Base-by-base conservation (phyloP, 192 early-diverging fungal genomes). In the Entomortierella chlamydospora region DNA sequence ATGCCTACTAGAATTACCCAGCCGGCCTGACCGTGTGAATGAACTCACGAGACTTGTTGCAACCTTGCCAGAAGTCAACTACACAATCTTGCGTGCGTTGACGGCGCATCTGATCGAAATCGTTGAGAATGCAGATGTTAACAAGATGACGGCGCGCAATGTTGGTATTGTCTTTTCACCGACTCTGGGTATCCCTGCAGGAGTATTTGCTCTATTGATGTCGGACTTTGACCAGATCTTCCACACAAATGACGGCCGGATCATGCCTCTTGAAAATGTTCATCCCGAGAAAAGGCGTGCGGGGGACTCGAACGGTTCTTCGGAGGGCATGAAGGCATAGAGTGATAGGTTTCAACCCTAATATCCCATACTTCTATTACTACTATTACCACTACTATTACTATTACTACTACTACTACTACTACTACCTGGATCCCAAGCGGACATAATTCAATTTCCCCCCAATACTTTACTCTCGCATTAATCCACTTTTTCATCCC, bases 161-260 rank as follows among this genome's bases (percentile, higher is more conserved):
- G 90, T 99, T 42, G 93, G 95, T 54, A 99, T 98, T 62, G 96
- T 99, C 7, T 98, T 98, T 70, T 92, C 95, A 33, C 97, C 96
- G 22, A 98, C 97, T 7, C 85, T 99, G 2, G 93, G 95, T 25
- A 94, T 99, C 61, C 96, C 97, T 1, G 95, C 93, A 18, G 90
- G 95, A 9, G 91, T 99, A n/a, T 97, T 98, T 63, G 95, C 90
- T 53, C 72, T 99, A 66, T 87, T 99, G 77, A 89, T 98, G 87
- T 89, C 92, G 9, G 96, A 97, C 64, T 99, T 94, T 67, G 91
- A 92, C 60, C 90, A 93, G 63, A 91, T 94, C 69, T 94, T 94
- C 62, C 91, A 90, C 84, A 92, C 91, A 8, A 86, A 91, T 61
- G 88, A 89, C 58, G 84, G 88, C 5, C 89, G 92, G 7, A 68